Evolutionary conservation across 2,329 filamentous ascomycete species (phyloP), one percentile per base, ranked within the genome.

Genomic region (Colletotrichum tabaci): DNA sequence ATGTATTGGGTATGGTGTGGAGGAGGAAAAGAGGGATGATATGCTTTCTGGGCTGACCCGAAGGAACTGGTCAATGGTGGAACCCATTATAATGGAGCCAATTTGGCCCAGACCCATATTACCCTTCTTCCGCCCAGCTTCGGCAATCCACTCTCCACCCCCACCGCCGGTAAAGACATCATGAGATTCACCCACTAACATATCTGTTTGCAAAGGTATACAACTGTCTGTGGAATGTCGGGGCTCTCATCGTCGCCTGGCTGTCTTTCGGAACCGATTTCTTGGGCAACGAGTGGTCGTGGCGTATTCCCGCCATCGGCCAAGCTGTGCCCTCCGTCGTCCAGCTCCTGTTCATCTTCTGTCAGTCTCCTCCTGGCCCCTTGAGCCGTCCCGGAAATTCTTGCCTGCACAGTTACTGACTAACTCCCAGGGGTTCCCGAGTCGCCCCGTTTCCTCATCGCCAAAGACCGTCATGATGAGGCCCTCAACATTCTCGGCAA

Each of bases 211-310:
- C 8, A 16, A 57, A 56, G 50, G 50, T 44, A 10, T 53, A 71
- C 78, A 89, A 89, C 78, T 87, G 85, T 72, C 78, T 89, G 61
- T 89, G 87, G 87, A 87, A 88, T 76, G 80, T 88, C 56, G 87
- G 87, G 55, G 78, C 79, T 26, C 69, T 81, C 21, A 70, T 87
- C 62, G 86, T 86, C 61, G 82, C 84, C 8, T 88, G 85, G 85
- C 77, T 87, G 42, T 80, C 85, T 12, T 87, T 87, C 73, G 86
- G 84, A 62, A 88, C 87, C 2, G 77, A 83, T 61, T 79, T 81
- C 52, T 81, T 87, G 46, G 69, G 77, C 2, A 86, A 79, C 68
- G 82, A 87, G 68, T 88, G 86, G 86, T 84, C 85, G 18, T 89
- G 87, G 87, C 82, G 86, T 65, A 80, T 84, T 4, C 84, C 87